Base-by-base conservation (phyloP, 2,329 filamentous ascomycete genomes). In the Aspergillus texensis region DNA sequence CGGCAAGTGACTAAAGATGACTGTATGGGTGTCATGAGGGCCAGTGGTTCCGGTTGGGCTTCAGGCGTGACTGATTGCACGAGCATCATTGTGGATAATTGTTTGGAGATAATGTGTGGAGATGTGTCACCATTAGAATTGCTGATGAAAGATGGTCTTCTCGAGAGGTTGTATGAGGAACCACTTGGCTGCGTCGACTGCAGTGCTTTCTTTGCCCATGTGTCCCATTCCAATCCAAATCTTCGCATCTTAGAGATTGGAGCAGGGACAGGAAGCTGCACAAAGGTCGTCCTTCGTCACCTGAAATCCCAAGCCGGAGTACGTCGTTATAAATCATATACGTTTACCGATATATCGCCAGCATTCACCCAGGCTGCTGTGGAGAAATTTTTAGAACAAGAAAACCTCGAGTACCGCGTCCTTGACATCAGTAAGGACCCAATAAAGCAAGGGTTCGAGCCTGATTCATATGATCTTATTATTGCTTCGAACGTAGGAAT, bases 381-480 rank as follows among this genome's bases (percentile, higher is more conserved):
- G 19, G 64, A 70, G 30, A 58, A 59, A 24, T 72, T 72, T 39
- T 43, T 32, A 8, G 46, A 55, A 5, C 34, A 36, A 36, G 34
- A 14, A 36, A 14, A 14, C 12, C 67, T 76, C 8, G 62, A 68
- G 12, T 76, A 67, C 54, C 63, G 63, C 10, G 61, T 62, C 1
- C 62, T 74, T 1, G 73, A 77, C 57, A 71, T 74, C 21, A 58
- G 61, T 30, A 48, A 65, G 26, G 65, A 71, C 48, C 72, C 71
- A 0, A 26, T 32, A 2, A 58, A 57, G 39, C 74, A 76, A 48
- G 72, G 72, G 12, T 3, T 72, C 32, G 58, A 67, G 11, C 45
- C 34, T 2, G 62, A 56, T 2, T 46, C 53, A 2, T 76, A 70
- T 46, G 74, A 77, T 57, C 60, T 76, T 1, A 67, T 77, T 16